Conservation (phyloP, 805 yeast genomes). For the Hanseniaspora pseudoguilliermondii region DNA sequence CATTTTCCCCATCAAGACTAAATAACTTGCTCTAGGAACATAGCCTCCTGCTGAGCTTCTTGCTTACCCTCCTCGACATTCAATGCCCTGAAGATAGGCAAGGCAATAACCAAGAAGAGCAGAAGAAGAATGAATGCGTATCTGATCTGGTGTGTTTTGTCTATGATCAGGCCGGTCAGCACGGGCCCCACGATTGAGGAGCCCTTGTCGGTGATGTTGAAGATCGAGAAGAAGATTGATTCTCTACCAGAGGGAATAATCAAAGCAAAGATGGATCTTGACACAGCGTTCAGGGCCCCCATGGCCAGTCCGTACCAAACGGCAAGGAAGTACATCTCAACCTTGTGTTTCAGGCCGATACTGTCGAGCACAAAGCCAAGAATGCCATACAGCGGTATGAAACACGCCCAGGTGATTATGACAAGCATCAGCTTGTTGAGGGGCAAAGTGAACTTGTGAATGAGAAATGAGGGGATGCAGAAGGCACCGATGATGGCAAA, state of each 20-base stretch:
- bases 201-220: slow-evolving; percentile 70
- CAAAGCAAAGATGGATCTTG: slow-evolving; percentile 54
- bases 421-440: slow-evolving; percentile 40
- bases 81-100: slow-evolving; percentile 43
- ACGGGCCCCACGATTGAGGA: slow-evolving; percentile 64
- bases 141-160: slow-evolving; percentile 59
- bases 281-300: slow-evolving; percentile 60
- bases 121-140: slow-evolving; percentile 57
- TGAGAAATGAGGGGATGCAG: slow-evolving; percentile 35
- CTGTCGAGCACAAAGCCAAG: slow-evolving; percentile 44
- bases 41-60: slow-evolving; percentile 32
- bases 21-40: slow-evolving; percentile 2
- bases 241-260: slow-evolving; percentile 67
- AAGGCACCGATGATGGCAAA: slow-evolving; percentile 60
- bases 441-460: slow-evolving; percentile 28
- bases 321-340: slow-evolving; percentile 58
- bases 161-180: slow-evolving; percentile 58
- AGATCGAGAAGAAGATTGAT: slow-evolving; percentile 61
- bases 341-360: slow-evolving; percentile 48
- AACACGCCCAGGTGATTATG: slow-evolving; percentile 46
- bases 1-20: not conserved
- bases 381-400: slow-evolving; percentile 62
- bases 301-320: slow-evolving; percentile 64
- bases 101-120: slow-evolving; percentile 37
- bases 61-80: slow-evolving; percentile 50